Conservation (phyloP, 1,139 yeast species). For the Candida labiduridarum region DNA sequence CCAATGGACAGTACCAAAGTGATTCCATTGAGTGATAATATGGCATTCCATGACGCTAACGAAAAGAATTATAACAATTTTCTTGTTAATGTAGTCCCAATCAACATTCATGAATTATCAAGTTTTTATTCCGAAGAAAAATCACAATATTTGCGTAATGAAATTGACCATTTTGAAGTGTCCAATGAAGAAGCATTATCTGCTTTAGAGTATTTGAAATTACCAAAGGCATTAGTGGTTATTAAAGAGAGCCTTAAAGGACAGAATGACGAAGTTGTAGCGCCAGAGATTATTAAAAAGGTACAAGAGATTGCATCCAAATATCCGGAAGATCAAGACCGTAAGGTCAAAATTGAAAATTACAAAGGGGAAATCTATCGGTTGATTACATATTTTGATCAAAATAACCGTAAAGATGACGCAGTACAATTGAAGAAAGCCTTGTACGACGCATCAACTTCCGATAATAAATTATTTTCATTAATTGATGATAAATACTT, state of each 20-base stretch:
- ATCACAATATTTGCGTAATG: constrained; percentile 72
- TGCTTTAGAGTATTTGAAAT: constrained; percentile 74
- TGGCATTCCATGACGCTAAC: constrained; percentile 42
- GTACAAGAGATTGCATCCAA: constrained; percentile 32
- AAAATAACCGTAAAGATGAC: constrained; percentile 44
- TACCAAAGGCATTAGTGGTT: constrained; percentile 68
- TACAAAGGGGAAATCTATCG: constrained; percentile 45
- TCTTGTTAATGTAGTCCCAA: constrained; percentile 80
- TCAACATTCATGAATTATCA: constrained; percentile 82
- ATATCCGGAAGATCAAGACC: constrained; percentile 24
- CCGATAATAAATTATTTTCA: constrained; percentile 61
- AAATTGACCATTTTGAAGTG: constrained; percentile 73
- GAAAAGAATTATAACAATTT: constrained; percentile 60
- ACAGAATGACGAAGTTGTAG: constrained; percentile 16
- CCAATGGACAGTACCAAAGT: constrained; percentile 79
- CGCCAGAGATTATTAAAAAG: constrained; percentile 19
- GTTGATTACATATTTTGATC: constrained; percentile 43
- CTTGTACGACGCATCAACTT: constrained; percentile 64
- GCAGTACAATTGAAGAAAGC: constrained; percentile 61
- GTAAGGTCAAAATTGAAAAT: constrained; percentile 26
- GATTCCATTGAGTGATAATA: constrained; percentile 48
- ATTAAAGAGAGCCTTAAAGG: constrained; percentile 37
- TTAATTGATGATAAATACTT: constrained; percentile 32
- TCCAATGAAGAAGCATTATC: constrained; percentile 80
- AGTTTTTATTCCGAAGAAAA: constrained; percentile 90